Evolutionary conservation across 257 asterid genomes (phyloP), one percentile per base, ranked within the genome.

Genomic region (Penstemon barbatus): DNA sequence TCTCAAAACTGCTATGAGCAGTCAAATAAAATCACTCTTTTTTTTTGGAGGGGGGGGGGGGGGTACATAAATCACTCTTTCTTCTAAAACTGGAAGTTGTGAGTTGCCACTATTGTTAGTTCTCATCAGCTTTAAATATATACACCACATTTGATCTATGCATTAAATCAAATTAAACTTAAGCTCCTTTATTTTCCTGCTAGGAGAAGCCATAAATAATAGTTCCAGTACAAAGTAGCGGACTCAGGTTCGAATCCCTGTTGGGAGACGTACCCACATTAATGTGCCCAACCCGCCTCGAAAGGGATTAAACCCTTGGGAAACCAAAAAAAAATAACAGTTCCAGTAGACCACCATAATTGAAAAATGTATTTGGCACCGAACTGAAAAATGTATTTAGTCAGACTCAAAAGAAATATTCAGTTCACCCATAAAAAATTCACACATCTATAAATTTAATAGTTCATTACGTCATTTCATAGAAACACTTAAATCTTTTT

Each of bases 381-480:
- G 18, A 64, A 66, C 33, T 25, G 63, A 63, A 41, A 54, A 61
- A 48, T 40, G 18, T 45, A 13, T 43, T 61, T 45, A 11, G 18
- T 68, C 18, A 40, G 8, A 39, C 9, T 43, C 57, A 37, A 38
- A 12, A 58, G 12, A 49, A 39, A 44, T 53, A 54, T 38, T 4
- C 51, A 42, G 10, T 54, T 10, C 62, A 56, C 43, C 51, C 68
- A 37, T 9, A 33, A 61, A 62, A 39, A 61, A 59, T 45, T 49
- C 43, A 56, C 51, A 25, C 6, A 15, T 36, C 38, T 61, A 6
- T 61, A 40, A 44, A 62, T 44, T 57, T 65, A 4, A 50, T 13
- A 49, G 40, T 60, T 46, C 50, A 71, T 40, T 49, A 61, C 68
- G 61, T 40, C 63, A 43, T 8, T 61, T 54, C 56, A 37, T 37